phyloP scores from a whole-genome alignment of 345 rosid species.

The Nasturtium officinale region DNA sequence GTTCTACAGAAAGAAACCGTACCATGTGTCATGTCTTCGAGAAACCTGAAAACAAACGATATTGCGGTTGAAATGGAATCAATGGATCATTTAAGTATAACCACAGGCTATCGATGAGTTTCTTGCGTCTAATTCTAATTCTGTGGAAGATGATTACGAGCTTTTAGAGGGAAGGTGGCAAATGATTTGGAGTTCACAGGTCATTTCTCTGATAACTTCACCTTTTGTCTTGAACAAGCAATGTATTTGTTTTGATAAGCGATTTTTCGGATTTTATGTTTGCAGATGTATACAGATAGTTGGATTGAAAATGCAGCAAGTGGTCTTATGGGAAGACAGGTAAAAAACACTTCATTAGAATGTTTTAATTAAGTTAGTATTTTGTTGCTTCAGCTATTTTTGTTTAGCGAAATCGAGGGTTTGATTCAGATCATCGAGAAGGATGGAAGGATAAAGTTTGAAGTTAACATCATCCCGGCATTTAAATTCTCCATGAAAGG shows the following conservation, averaged over 20 bases:
- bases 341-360: constrained; percentile 32
- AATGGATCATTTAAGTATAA: constrained; percentile 25
- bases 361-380: neutral
- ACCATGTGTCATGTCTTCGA: constrained; percentile 43
- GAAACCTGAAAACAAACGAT: neutral
- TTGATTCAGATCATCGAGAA: constrained; percentile 59
- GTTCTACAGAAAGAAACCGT: constrained; percentile 88
- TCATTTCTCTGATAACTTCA: constrained; percentile 28
- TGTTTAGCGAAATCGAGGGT: neutral
- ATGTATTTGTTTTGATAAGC: neutral
- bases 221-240: neutral
- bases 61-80: neutral
- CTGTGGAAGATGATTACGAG: constrained; percentile 49
- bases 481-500: constrained; percentile 89
- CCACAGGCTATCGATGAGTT: constrained; percentile 75
- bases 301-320: constrained; percentile 94
- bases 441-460: constrained; percentile 67
- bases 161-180: constrained; percentile 90
- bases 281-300: constrained; percentile 85
- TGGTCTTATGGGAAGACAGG: constrained; percentile 97
- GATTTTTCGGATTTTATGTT: constrained; percentile 9
- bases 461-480: constrained; percentile 68
- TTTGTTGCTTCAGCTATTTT: constrained; percentile 8
- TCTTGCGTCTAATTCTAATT: constrained; percentile 44
- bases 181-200: constrained; percentile 99